Base-by-base conservation (phyloP, 805 yeast species). In the Yueomyces sinensis region DNA sequence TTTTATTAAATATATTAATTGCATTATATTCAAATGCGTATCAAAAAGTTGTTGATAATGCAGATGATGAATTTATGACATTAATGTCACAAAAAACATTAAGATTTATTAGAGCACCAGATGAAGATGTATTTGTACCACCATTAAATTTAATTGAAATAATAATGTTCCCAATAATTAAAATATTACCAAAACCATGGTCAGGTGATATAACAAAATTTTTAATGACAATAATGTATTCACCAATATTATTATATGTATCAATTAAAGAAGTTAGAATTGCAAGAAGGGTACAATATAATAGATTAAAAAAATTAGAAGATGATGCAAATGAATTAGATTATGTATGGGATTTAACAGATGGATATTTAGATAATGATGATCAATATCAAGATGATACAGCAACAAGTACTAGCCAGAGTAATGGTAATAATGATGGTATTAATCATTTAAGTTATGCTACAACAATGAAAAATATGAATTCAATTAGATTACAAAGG, bases 1-100 rank as follows among this genome's bases (percentile, higher is more conserved):
- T 84, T 37, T 64, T 84, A 59, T 69, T 84, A 63, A 84, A 84
- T 60, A 77, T 84, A 51, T 66, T 84, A 49, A 70, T 84, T 63
- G 95, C 95, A 5, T 67, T 84, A 41, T 84, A 78, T 57, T 76
- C 91, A 22, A 78, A 83, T 32, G 91, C 94, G 0, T 84, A 84
- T 50, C 76, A 81, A 31, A 72, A 72, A 36, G 83, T 84, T 42
- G 79, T 77, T 33, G 89, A 73, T 32, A 82, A 83, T 60, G 84
- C 94, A 1, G 72, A 78, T 15, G 83, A 81, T 49, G 94, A 84
- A 53, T 84, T 78, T 50, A 69, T 83, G 63, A 93, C 93, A 0
- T 66, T 82, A 35, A 81, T 81, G 44, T 82, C 94, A 4, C 80
- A 80, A 41, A 82, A 84, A 62, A 82, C 93, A 1, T 65, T 84